A percentile compares a stretch with the other conserved stretches of the same genome.
Conservation (phyloP, 345 rosid species). For the Bruguiera gymnorhiza region DNA sequence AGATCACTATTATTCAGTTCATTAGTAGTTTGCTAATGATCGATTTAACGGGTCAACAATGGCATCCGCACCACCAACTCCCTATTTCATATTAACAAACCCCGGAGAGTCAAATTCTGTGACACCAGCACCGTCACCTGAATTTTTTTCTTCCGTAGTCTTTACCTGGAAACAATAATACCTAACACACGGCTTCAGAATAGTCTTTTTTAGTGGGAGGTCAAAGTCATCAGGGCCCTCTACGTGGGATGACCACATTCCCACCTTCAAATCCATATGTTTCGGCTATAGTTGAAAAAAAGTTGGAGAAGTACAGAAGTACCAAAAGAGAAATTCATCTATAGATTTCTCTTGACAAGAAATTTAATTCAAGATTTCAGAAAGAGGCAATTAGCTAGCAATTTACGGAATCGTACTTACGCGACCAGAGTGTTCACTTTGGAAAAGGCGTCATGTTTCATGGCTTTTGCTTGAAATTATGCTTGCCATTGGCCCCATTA, state of each 20-base stretch:
- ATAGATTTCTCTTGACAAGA: too few species aligned
- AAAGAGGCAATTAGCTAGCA: too few species aligned
- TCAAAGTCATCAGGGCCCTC: constrained; percentile 12
- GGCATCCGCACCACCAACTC: constrained; percentile 25
- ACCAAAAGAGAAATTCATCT: too few species aligned
- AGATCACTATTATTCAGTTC: not conserved
- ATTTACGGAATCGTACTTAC: too few species aligned
- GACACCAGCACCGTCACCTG: constrained; percentile 23
- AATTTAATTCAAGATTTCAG: too few species aligned
- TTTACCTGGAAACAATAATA: not conserved
- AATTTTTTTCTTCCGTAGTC: not conserved
- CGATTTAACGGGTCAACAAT: not conserved
- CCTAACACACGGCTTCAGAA: constrained; percentile 23
- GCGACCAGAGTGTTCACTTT: not conserved
- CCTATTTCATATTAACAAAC: not conserved
- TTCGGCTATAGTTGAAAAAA: too few species aligned
- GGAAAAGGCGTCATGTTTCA: not conserved
- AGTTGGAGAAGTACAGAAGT: too few species aligned
- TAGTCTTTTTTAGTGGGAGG: constrained; percentile 7
- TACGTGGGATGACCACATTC: not conserved
- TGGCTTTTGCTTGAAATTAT: not conserved
- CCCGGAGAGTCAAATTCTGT: constrained; percentile 29
- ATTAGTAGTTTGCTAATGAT: constrained; percentile 14
- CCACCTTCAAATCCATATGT: not conserved
- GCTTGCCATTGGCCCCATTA: not conserved